Percentiles rank a stretch among this genome's conserved stretches.
Conservation (phyloP, 345 rosid species). For the Viola odorata region DNA sequence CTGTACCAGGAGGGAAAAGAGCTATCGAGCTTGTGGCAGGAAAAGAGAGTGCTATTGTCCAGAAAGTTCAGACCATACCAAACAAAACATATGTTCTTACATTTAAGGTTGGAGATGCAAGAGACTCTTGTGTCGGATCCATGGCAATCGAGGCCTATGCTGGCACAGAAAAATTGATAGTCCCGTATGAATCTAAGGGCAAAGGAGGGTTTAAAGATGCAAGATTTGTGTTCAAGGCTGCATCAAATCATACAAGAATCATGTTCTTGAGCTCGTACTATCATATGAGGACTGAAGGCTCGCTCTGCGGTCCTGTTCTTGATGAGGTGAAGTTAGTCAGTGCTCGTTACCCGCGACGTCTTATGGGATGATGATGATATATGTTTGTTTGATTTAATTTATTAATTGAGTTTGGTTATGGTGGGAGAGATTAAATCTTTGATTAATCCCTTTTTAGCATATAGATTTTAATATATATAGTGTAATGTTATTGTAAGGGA, state of each 20-base stretch:
- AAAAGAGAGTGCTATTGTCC: constrained; percentile 68
- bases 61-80: constrained; percentile 36
- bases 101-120: constrained; percentile 55
- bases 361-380: constrained; percentile 1
- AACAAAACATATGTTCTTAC: constrained; percentile 48
- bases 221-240: constrained; percentile 47
- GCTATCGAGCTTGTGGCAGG: constrained; percentile 73
- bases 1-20: constrained; percentile 46
- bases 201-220: constrained; percentile 51
- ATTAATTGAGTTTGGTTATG: no score
- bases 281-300: constrained; percentile 54
- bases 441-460: no score
- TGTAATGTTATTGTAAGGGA: no score
- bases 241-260: constrained; percentile 41
- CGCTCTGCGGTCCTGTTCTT: constrained; percentile 73
- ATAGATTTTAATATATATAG: no score
- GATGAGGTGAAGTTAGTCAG: constrained; percentile 56
- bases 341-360: constrained; percentile 17
- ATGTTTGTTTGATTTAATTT: no score
- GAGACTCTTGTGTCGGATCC: constrained; percentile 52
- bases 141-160: constrained; percentile 66
- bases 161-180: constrained; percentile 32
- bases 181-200: constrained; percentile 53
- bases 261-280: constrained; percentile 64
- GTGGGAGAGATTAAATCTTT: no score